Base-by-base conservation (phyloP, 306 rosid genomes). In the Prunus campanulata region DNA sequence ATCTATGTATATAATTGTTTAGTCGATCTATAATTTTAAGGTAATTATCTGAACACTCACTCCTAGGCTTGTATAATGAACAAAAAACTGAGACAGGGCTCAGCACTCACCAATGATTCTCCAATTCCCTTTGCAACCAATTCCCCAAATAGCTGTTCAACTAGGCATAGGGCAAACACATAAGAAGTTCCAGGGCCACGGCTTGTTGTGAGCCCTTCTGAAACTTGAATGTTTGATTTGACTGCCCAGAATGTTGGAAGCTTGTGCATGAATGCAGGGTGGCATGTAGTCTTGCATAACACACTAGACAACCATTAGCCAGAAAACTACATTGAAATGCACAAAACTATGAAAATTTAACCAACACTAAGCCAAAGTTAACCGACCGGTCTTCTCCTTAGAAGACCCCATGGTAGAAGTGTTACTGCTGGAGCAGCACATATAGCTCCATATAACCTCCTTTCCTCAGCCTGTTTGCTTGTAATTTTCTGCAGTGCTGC, bases 241-340 rank as follows among this genome's bases (percentile, higher is more conserved):
- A 92, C 95, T 6, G 97, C 97, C 98, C 97, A 95, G 78, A 95
- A 95, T 19, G 93, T 88, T 50, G 98, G 96, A 71, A 95, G 98
- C 87, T 84, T 90, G 83, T 87, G 85, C 80, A 81, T 82, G 87
- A 95, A 95, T 73, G 98, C 98, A 72, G 97, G 98, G 85, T 95
- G 98, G 75, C 97, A 85, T 39, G 98, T 95, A 19, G 83, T 85
- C 98, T 95, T 82, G 87, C 86, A 90, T 42, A 61, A 78, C 30
- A 86, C 85, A 87, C 86, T 80, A 85, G 69, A 84, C 11, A 78
- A 82, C 63, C 72, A 86, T 91, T 73, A 90, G 93, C 83, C 74
- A 29, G 42, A 74, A 66, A 87, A 32, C 73, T 49, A 70, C 49
- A 48, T 56, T 15, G 54, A 72, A 74, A 35, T 27, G 20, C 54